These are phyloP conservation scores for Wallacemonas sp. DNA, from an alignment of 208 protist species.

Conservation along the genomic window DNA sequence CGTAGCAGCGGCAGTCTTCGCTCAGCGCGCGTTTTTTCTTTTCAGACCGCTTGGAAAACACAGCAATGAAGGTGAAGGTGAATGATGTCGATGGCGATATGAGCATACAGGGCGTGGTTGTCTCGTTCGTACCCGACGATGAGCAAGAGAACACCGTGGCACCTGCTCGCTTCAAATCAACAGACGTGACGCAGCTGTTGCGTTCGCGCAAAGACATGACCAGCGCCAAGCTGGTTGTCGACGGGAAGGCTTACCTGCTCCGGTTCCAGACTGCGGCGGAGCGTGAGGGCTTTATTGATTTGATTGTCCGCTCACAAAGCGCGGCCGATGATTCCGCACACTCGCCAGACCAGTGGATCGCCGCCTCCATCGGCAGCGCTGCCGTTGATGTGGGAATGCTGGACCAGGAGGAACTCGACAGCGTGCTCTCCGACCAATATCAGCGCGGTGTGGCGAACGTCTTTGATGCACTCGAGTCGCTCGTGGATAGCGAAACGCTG, in stretches of 20 bases:
- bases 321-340: slow-evolving; percentile 20
- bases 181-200: slow-evolving; percentile 60
- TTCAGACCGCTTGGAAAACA: no score
- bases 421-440: slow-evolving; percentile 43
- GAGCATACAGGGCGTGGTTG: slow-evolving; percentile 40
- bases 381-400: slow-evolving; percentile 74
- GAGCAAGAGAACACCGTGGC: no score
- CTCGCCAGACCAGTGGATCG: slow-evolving; percentile 49
- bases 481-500: slow-evolving; percentile 70
- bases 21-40: no score
- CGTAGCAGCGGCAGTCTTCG: no score
- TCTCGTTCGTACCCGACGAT: slow-evolving; percentile 26
- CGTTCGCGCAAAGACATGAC: slow-evolving; percentile 61
- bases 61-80: slow-evolving; percentile 44
- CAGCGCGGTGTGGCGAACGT: slow-evolving; percentile 74
- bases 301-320: slow-evolving; percentile 29
- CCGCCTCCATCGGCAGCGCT: slow-evolving; percentile 54
- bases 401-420: slow-evolving; percentile 37
- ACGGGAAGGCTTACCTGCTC: slow-evolving; percentile 29
- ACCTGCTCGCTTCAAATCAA: slow-evolving; percentile 35
- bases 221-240: slow-evolving; percentile 44
- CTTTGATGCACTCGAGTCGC: slow-evolving; percentile 72
- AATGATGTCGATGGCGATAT: slow-evolving; percentile 47
- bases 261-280: slow-evolving; percentile 38
- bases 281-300: slow-evolving; percentile 50